Percentiles rank a stretch among this genome's conserved stretches.
Evolutionary conservation across 2,329 filamentous ascomycete genomes (phyloP).

Genomic region (Diaporthe sp.): DNA sequence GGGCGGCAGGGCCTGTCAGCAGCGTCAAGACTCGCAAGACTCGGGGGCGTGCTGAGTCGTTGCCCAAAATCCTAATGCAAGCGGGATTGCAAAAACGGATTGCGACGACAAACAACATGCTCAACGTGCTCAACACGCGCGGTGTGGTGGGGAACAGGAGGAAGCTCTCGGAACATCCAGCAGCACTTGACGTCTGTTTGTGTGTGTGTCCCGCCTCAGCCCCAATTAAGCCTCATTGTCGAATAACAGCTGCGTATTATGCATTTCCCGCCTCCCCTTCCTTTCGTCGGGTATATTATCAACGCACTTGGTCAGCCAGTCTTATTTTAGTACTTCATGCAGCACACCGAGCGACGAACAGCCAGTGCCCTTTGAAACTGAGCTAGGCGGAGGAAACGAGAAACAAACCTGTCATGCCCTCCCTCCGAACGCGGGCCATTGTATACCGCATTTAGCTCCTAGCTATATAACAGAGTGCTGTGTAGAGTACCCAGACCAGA

Average conservation of each 20-base stretch:
- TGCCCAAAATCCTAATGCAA: slow-evolving; percentile 28
- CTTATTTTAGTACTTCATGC: slow-evolving; percentile 27
- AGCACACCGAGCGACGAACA: slow-evolving; percentile 16
- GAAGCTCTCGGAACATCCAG: neutral
- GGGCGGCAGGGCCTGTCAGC: slow-evolving; percentile 20
- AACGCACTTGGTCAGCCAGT: slow-evolving; percentile 4
- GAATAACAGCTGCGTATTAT: slow-evolving; percentile 25
- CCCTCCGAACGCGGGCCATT: neutral
- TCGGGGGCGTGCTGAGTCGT: slow-evolving; percentile 13
- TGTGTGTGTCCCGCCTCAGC: neutral
- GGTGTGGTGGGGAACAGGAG: neutral
- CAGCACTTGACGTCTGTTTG: neutral
- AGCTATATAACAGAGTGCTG: slow-evolving; percentile 10
- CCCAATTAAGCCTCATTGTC: slow-evolving; percentile 20
- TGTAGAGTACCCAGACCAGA: neutral
- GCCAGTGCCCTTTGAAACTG: slow-evolving; percentile 7
- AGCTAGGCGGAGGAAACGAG: slow-evolving; percentile 13
- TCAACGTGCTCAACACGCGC: neutral
- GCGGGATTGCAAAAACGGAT: slow-evolving; percentile 26
- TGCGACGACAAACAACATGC: slow-evolving; percentile 13
- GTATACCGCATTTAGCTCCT: neutral
- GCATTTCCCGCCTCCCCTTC: slow-evolving; percentile 28
- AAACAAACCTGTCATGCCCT: slow-evolving; percentile 13
- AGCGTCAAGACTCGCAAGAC: slow-evolving; percentile 18
- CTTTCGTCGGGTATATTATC: slow-evolving; percentile 27